Evolutionary conservation across 805 yeast genomes (phyloP).

Genomic region (Spathaspora passalidarum): DNA sequence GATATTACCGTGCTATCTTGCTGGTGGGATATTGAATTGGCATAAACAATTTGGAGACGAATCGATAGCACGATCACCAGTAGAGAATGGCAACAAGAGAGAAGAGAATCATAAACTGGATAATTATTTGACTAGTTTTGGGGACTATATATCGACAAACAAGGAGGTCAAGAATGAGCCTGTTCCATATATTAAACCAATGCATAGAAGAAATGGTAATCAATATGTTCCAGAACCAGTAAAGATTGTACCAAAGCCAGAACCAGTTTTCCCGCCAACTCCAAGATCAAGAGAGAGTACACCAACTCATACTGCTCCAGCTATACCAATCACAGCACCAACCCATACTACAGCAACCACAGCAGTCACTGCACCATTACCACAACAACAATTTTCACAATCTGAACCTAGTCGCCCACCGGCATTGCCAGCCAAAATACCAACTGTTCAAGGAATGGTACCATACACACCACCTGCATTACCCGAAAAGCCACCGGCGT

Average conservation of each 20-base stretch:
- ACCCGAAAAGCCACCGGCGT: neutral
- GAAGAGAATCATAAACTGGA: neutral
- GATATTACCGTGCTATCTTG: constrained; percentile 28
- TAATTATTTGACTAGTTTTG: constrained; percentile 28
- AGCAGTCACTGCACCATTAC: neutral
- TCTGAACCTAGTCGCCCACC: too few species aligned
- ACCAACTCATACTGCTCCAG: too few species aligned
- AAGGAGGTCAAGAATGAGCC: neutral
- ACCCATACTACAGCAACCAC: too few species aligned
- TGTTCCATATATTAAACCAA: neutral
- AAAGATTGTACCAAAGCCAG: neutral
- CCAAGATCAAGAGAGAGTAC: neutral
- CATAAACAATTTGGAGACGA: constrained; percentile 26
- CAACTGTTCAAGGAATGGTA: neutral
- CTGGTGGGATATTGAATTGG: constrained; percentile 40
- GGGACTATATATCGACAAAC: constrained; percentile 21
- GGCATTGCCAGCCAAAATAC: neutral
- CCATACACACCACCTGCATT: neutral
- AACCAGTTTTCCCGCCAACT: neutral
- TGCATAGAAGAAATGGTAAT: neutral
- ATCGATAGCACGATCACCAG: constrained; percentile 14
- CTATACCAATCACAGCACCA: too few species aligned
- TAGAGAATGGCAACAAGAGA: neutral
- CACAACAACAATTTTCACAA: too few species aligned
- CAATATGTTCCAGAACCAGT: too few species aligned